Base-by-base conservation (phyloP, 805 yeast species). In the Wickerhamiella sorbophila region DNA sequence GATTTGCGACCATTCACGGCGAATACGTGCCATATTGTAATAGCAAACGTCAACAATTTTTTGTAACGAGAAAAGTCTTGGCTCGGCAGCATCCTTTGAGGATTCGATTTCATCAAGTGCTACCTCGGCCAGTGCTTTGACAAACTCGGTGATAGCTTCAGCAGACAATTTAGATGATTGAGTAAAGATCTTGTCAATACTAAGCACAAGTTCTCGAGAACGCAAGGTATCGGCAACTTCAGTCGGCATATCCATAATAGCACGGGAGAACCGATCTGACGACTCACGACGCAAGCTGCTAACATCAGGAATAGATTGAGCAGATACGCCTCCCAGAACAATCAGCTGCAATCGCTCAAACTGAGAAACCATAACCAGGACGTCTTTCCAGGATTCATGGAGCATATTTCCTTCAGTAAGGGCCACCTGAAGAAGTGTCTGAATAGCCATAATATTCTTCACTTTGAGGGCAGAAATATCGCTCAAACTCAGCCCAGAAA, bases 21-120 rank as follows among this genome's bases (percentile, higher is more conserved):
- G 75, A 52, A 91, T 87, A 66, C 98, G 81, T 39, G 77, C 77
- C 96, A 91, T 91, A 59, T 93, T 93, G 66, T 93, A 91, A 61
- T 91, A 88, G 62, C 96, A 88, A 34, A 91, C 94, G 61, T 93
- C 98, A 40, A 91, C 94, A 70, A 91, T 82, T 57, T 91, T 91
- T 56, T 86, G 97, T 48, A 91, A 64, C 0, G 97, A 83, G 57
- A 84, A 93, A 62, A 85, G 79, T 58, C 98, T 70, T 31, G 97
- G 98, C 47, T 83, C 76, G 5, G 71, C 67, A 35, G 87, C 77
- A 54, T 75, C 76, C 5, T 86, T 87, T 1, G 94, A 80, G 0
- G 93, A 79, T 48, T 82, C 86, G 47, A 91, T 85, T 59, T 91
- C 99, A 54, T 87, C 96, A 33, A 75, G 65, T 0, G 95, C 82